Evolutionary conservation across 306 rosid genomes (phyloP).

Genomic region (Astragalus membranaceus): DNA sequence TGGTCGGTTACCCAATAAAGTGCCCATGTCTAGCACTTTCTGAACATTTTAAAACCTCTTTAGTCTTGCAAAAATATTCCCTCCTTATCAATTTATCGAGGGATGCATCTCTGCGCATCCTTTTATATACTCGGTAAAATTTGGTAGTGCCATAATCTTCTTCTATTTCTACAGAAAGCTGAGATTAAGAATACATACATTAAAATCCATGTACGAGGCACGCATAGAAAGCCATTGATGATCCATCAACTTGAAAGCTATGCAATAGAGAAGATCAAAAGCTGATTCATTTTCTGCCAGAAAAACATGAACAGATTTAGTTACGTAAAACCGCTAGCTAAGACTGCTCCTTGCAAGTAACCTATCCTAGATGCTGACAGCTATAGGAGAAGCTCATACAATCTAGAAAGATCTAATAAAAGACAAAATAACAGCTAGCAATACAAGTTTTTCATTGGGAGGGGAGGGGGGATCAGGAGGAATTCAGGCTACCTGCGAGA

Average conservation of each 20-base stretch:
- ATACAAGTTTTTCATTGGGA: not conserved
- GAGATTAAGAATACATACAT: slow-evolving; percentile 50
- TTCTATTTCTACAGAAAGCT: not conserved
- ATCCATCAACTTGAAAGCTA: slow-evolving; percentile 97
- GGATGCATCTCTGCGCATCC: not conserved
- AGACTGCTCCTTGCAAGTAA: not conserved
- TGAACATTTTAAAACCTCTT: not conserved
- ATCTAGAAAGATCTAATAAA: no score
- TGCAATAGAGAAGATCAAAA: slow-evolving; percentile 90
- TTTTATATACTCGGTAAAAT: not conserved
- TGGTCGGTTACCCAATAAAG: not conserved
- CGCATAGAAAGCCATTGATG: slow-evolving; percentile 97
- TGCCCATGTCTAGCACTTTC: not conserved
- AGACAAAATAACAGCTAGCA: no score
- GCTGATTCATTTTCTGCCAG: slow-evolving; percentile 79
- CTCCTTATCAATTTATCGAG: not conserved
- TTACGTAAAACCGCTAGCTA: not conserved
- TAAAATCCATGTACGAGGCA: slow-evolving; percentile 98
- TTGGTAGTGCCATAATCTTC: not conserved
- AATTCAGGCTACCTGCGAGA: slow-evolving; percentile 59
- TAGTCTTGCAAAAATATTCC: not conserved
- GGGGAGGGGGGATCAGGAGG: not conserved
- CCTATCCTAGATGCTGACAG: no score
- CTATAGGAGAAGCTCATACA: no score
- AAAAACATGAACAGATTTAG: slow-evolving; percentile 19